Evolutionary conservation across 2,329 filamentous ascomycete species (phyloP), one percentile per base, ranked within the genome.

Genomic region (Fusarium transvaalense): DNA sequence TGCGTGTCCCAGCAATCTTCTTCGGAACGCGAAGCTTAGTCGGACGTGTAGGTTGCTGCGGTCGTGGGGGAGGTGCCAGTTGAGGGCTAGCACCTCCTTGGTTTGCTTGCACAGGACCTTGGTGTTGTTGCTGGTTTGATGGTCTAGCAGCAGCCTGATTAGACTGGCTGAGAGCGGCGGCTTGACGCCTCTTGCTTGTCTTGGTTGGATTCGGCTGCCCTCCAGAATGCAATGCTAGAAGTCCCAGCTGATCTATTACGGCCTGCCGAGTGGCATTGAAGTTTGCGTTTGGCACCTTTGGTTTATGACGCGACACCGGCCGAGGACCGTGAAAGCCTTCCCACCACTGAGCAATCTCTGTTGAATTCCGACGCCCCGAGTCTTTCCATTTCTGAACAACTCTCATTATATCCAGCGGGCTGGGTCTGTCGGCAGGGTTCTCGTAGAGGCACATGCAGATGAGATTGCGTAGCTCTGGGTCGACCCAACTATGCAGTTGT

Each of bases 381-480:
- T 42, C 5, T 34, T 74, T 75, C 32, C 75, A 74, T 9, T 19
- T 23, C 13, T 59, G 39, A 7, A 76, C 64, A 17, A 45, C 42
- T 6, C 41, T 53, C 10, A 76, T 56, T 17, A 78, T 64, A 2
- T 58, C 32, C 31, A 62, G 19, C 12, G 78, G 59, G 6, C 23
- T 43, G 10, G 77, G 77, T 0, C 77, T 75, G 8, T 75, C 66
- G 23, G 39, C 14, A 1, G 77, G 77, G 4, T 63, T 47, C 15
- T 76, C 67, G 29, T 64, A 71, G 57, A 76, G 56, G 54, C 77
- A 78, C 13, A 52, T 62, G 35, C 64, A 51, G 23, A 78, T 31
- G 5, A 68, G 51, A 4, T 73, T 58, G 27, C 64, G 69, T 7
- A 78, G 56, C 10, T 70, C 51, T 2, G n/a, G 3, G 14, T 78